A percentile compares a stretch with the other conserved stretches of the same genome.
These are phyloP conservation scores for Saturnispora quitensis DNA, from an alignment of 805 yeast species.

Conservation along the genomic window DNA sequence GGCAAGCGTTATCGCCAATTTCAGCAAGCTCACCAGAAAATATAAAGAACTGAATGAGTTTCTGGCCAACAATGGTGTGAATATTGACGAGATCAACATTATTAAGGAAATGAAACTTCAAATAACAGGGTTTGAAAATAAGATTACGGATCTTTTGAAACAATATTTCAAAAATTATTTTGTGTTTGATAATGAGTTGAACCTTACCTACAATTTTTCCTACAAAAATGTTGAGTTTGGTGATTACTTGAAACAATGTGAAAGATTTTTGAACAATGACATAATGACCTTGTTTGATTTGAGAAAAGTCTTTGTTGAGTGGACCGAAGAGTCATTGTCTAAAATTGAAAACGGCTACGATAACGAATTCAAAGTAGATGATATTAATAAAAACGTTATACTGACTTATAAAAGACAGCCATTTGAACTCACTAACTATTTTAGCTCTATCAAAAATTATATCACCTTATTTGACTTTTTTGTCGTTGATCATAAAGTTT, in stretches of 20 bases:
- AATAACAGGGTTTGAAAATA: constrained; percentile 1
- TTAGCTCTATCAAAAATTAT: constrained; percentile 16
- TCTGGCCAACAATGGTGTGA: not conserved
- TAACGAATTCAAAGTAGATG: constrained; percentile 5
- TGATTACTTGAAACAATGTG: constrained; percentile 14
- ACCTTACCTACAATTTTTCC: constrained; percentile 8
- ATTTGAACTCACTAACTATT: constrained; percentile 3
- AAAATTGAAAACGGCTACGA: constrained; percentile 13
- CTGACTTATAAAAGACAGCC: constrained; percentile 4
- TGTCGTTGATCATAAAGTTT: constrained; percentile 9
- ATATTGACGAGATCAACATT: not conserved
- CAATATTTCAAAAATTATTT: constrained; percentile 11
- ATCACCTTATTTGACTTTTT: constrained; percentile 19
- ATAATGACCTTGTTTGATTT: constrained; percentile 16
- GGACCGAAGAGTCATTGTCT: constrained; percentile 15
- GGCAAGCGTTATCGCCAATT: constrained; percentile 11
- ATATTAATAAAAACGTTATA: not conserved
- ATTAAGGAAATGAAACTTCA: not conserved
- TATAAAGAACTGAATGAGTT: constrained; percentile 9
- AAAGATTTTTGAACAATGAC: constrained; percentile 6
- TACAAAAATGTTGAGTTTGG: constrained; percentile 13
- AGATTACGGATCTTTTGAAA: constrained; percentile 8
- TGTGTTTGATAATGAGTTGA: constrained; percentile 9
- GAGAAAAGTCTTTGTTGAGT: constrained; percentile 17
- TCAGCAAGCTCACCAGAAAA: constrained; percentile 14